These are phyloP conservation scores for Boletales sp. DNA, from an alignment of 768 basidiomycete genomes.

Conservation along the genomic window DNA sequence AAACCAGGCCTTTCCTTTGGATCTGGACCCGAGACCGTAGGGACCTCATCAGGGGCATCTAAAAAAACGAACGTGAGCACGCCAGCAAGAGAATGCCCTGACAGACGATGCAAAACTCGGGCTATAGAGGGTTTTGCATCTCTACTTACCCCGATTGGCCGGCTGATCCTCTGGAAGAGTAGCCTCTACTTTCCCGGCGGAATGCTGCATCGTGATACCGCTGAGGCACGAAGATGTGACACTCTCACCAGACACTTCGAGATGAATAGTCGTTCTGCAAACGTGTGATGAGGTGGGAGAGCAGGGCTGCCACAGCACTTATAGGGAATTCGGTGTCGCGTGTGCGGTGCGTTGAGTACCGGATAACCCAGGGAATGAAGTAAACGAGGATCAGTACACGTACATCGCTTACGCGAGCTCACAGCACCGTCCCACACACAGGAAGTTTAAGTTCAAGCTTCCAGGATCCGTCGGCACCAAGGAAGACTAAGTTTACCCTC, in stretches of 20 bases:
- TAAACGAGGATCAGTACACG: background rate
- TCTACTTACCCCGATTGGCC: constrained; percentile 4
- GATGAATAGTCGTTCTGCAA: background rate
- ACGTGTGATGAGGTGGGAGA: background rate
- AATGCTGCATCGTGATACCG: constrained; percentile 7
- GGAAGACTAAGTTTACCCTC: background rate
- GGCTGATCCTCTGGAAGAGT: background rate
- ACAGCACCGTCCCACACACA: background rate
- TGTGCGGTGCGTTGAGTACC: background rate
- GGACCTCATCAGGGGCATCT: constrained; percentile 1
- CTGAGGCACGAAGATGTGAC: background rate
- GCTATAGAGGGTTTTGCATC: background rate
- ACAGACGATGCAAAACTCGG: background rate
- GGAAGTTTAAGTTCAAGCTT: background rate
- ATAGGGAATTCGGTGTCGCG: background rate
- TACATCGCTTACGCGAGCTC: background rate
- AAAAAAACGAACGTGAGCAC: background rate
- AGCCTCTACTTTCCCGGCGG: constrained; percentile 5
- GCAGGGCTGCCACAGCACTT: background rate
- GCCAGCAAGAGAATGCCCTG: too few species aligned
- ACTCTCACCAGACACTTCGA: background rate
- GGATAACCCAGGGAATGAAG: background rate
- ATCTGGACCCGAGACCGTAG: background rate
- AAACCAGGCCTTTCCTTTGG: constrained; percentile 15
- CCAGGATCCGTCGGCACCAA: constrained; percentile 1